Conservation (phyloP, 306 rosid genomes). For the Prunus campanulata region DNA sequence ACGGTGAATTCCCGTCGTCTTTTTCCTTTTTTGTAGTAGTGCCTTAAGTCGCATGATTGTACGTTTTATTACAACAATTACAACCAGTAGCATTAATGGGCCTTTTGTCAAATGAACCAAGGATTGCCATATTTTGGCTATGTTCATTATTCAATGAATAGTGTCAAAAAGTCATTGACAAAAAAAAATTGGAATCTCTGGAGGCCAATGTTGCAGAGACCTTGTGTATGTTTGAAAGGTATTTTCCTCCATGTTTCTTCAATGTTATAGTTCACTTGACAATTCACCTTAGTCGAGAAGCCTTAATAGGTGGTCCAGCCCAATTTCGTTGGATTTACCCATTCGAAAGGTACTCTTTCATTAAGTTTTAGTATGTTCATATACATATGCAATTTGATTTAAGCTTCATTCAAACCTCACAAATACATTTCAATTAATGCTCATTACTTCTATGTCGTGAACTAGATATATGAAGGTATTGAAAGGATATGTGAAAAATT, state of each 20-base stretch:
- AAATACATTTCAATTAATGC: not conserved
- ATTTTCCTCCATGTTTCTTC: not conserved
- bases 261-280: not conserved
- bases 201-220: not conserved
- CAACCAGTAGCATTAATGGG: not conserved
- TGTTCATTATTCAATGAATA: not conserved
- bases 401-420: not conserved
- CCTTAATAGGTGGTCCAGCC: not conserved
- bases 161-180: not conserved
- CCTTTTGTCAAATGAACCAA: not conserved
- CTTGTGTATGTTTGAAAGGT: not conserved
- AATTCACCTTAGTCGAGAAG: not conserved
- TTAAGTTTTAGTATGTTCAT: not conserved
- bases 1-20: too few relatives aligned
- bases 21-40: too few relatives aligned
- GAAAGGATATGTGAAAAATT: not conserved
- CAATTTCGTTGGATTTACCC: not conserved
- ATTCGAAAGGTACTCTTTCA: not conserved
- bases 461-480: not conserved
- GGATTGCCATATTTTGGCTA: not conserved
- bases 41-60: not conserved
- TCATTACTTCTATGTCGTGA: not conserved
- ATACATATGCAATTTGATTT: not conserved
- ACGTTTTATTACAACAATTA: not conserved
- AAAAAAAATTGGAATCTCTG: not conserved